phyloP scores from a whole-genome alignment of 176 grass and related monocot species.

The Dendrocalamus sinicus region DNA sequence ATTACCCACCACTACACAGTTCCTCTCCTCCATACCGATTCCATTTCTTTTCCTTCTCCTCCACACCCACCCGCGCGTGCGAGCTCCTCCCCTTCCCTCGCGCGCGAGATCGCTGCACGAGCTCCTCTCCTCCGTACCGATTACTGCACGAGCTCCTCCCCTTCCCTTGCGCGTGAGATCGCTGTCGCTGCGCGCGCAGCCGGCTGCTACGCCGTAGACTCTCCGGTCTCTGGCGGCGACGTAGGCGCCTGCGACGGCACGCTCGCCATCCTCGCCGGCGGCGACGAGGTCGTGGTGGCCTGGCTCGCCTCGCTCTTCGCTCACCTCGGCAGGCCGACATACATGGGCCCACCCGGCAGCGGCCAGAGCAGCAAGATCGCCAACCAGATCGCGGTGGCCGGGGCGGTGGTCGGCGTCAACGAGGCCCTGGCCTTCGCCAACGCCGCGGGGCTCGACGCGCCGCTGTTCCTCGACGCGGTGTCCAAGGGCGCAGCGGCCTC shows the following conservation, averaged over 20 bases:
- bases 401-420: conserved; percentile 53
- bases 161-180: conserved; percentile 62
- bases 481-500: conserved; percentile 70
- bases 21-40: no score
- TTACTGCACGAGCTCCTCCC: conserved; percentile 71
- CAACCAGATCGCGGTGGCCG: conserved; percentile 73
- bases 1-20: no score
- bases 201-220: conserved; percentile 63
- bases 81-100: no score
- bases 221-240: conserved; percentile 76
- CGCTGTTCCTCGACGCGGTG: conserved; percentile 58
- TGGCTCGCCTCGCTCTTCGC: conserved; percentile 75
- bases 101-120: no score
- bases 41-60: no score
- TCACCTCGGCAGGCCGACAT: conserved; percentile 59
- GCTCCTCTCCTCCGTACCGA: no score
- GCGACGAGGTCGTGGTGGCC: conserved; percentile 57
- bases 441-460: conserved; percentile 51
- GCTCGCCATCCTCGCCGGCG: conserved; percentile 77
- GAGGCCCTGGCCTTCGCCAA: conserved; percentile 72
- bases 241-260: conserved; percentile 69
- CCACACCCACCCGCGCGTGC: no score
- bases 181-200: conserved; percentile 17
- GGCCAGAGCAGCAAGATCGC: conserved; percentile 94
- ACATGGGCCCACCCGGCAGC: conserved; percentile 73